Conservation (phyloP, 768 basidiomycete species). For the Tephrocybe sp. region DNA sequence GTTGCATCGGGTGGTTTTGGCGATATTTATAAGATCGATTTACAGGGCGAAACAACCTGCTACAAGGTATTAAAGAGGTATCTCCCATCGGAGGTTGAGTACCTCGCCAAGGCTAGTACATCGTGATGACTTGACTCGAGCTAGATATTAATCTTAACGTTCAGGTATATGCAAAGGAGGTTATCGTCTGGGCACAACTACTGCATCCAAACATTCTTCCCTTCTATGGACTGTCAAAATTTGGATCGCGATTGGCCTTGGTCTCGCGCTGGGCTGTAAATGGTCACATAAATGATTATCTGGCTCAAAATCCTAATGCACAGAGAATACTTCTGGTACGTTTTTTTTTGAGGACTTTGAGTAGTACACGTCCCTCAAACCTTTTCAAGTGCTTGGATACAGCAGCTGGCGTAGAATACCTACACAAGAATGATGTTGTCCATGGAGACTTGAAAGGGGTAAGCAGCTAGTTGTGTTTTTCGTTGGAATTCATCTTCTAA, state of each 20-base stretch:
- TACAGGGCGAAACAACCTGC: not conserved
- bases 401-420: conserved; percentile 4
- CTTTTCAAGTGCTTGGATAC: not conserved
- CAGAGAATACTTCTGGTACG: conserved; percentile 7
- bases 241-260: not conserved
- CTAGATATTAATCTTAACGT: not conserved
- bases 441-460: too few relatives aligned
- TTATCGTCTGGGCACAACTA: too few relatives aligned
- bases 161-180: not conserved
- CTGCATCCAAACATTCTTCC: conserved; percentile 6
- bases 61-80: not conserved
- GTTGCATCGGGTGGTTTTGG: not conserved
- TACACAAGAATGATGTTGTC: conserved; percentile 5
- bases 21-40: not conserved
- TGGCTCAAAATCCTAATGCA: not conserved
- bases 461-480: not conserved
- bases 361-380: not conserved
- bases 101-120: conserved; percentile 4
- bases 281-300: not conserved
- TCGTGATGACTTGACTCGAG: not conserved
- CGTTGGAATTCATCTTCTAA: too few relatives aligned
- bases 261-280: not conserved
- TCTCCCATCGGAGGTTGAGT: not conserved
- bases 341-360: not conserved
- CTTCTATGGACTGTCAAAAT: not conserved